These are phyloP conservation scores for Piloderma croceum DNA, from an alignment of 768 basidiomycete species.

Conservation along the genomic window DNA sequence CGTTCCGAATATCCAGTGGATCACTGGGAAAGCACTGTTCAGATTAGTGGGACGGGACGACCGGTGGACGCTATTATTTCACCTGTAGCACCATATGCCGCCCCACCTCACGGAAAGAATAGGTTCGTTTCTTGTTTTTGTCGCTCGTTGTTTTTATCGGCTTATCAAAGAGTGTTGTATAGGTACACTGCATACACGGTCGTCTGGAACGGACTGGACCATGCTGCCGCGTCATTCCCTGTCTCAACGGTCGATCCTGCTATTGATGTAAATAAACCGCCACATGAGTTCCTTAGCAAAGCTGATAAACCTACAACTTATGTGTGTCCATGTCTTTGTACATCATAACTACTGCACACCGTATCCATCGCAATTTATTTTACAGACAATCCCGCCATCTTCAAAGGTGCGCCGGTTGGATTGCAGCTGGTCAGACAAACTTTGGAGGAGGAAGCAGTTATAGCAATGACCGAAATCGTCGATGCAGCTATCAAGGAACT, in stretches of 20 bases:
- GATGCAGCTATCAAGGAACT: conserved; percentile 42
- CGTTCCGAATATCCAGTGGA: conserved; percentile 56
- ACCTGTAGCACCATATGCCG: conserved; percentile 54
- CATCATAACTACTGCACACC: too few relatives aligned
- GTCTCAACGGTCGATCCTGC: conserved; percentile 53
- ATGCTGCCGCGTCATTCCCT: conserved; percentile 55
- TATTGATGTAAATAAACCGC: conserved; percentile 43
- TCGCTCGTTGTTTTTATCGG: too few relatives aligned
- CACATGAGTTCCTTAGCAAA: conserved; percentile 41
- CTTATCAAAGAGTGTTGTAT: neutral
- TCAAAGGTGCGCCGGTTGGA: conserved; percentile 52
- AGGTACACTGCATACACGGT: conserved; percentile 51
- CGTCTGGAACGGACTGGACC: conserved; percentile 70
- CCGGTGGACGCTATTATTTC: conserved; percentile 73
- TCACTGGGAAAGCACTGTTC: conserved; percentile 52
- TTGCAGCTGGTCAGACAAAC: conserved; percentile 67
- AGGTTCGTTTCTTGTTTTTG: conserved; percentile 30
- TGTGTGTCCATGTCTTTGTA: too few relatives aligned
- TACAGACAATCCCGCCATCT: conserved; percentile 53
- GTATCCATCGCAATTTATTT: neutral
- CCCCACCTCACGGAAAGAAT: conserved; percentile 58
- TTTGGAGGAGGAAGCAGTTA: conserved; percentile 70
- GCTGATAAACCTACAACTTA: conserved; percentile 50
- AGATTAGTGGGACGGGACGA: conserved; percentile 56
- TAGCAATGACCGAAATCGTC: conserved; percentile 64